These are phyloP conservation scores for Tulasnella calospora DNA, from an alignment of 768 basidiomycete genomes.

Conservation along the genomic window DNA sequence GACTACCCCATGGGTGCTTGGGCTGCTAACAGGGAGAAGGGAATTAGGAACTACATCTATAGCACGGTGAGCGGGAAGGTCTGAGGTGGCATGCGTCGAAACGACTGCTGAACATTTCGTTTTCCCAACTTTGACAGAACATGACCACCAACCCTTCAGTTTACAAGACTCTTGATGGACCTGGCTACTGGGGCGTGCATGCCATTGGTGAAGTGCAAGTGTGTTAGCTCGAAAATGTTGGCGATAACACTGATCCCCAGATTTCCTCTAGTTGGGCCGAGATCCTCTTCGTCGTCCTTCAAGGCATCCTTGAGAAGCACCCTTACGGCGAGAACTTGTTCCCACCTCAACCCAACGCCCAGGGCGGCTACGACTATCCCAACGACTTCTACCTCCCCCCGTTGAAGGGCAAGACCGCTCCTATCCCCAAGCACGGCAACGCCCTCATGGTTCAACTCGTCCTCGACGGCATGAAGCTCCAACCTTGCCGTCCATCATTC, in stretches of 20 bases:
- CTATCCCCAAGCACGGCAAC: slow-evolving; percentile 71
- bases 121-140: slow-evolving; percentile 40
- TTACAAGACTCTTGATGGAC: slow-evolving; percentile 91
- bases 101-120: not conserved
- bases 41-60: slow-evolving; percentile 88
- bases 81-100: not conserved
- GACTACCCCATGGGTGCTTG: slow-evolving; percentile 92
- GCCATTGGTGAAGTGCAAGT: slow-evolving; percentile 31
- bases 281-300: slow-evolving; percentile 75
- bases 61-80: slow-evolving; percentile 49
- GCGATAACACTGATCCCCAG: not conserved
- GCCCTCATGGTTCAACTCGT: slow-evolving; percentile 73
- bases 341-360: slow-evolving; percentile 62
- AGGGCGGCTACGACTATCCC: slow-evolving; percentile 44
- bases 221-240: not conserved
- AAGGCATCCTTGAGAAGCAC: slow-evolving; percentile 72
- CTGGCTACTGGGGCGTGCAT: slow-evolving; percentile 85
- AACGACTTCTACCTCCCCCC: slow-evolving; percentile 65
- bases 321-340: slow-evolving; percentile 74
- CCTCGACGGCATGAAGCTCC: slow-evolving; percentile 89
- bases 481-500: slow-evolving; percentile 83
- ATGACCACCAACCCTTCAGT: slow-evolving; percentile 76
- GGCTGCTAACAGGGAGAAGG: slow-evolving; percentile 72
- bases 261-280: slow-evolving; percentile 78
- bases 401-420: slow-evolving; percentile 40